A percentile compares a stretch with the other conserved stretches of the same genome.
These are phyloP conservation scores for Suillus subalutaceus DNA, from an alignment of 768 basidiomycete genomes.

Conservation along the genomic window DNA sequence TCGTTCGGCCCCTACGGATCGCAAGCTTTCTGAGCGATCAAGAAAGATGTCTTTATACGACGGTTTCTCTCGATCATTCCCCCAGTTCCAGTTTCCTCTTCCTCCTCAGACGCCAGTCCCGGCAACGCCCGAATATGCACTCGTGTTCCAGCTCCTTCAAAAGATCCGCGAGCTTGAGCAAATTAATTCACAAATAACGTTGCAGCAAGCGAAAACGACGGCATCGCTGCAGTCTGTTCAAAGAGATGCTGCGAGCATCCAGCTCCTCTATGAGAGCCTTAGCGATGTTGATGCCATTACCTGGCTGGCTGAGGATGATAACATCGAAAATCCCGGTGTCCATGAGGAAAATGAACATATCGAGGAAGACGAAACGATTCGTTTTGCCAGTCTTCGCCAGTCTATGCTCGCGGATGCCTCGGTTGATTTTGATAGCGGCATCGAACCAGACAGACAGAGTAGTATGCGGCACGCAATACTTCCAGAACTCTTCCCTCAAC, in stretches of 20 bases:
- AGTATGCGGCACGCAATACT: conserved; percentile 23
- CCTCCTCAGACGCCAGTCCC: conserved; percentile 19
- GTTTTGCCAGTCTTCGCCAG: conserved; percentile 32
- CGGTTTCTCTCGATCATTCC: conserved; percentile 28
- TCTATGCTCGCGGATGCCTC: conserved; percentile 25
- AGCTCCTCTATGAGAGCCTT: conserved; percentile 69
- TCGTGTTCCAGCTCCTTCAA: conserved; percentile 70
- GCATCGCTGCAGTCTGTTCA: conserved; percentile 69
- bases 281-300: conserved; percentile 50
- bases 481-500: conserved; percentile 22
- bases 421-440: conserved; percentile 24
- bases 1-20: conserved; percentile 12
- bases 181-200: conserved; percentile 66
- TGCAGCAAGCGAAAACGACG: conserved; percentile 64
- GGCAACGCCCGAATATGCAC: conserved; percentile 43
- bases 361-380: conserved; percentile 34
- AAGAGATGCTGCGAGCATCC: conserved; percentile 71
- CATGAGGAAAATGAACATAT: conserved; percentile 28
- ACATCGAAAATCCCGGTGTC: conserved; percentile 33
- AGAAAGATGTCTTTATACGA: conserved; percentile 23
- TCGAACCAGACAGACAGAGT: conserved; percentile 27
- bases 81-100: conserved; percentile 22
- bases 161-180: conserved; percentile 82
- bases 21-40: conserved; percentile 17
- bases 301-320: conserved; percentile 47